Evolutionary conservation across 1,284 basidiomycete species (phyloP), one percentile per base, ranked within the genome.

Genomic region (Butyriboletus regius): DNA sequence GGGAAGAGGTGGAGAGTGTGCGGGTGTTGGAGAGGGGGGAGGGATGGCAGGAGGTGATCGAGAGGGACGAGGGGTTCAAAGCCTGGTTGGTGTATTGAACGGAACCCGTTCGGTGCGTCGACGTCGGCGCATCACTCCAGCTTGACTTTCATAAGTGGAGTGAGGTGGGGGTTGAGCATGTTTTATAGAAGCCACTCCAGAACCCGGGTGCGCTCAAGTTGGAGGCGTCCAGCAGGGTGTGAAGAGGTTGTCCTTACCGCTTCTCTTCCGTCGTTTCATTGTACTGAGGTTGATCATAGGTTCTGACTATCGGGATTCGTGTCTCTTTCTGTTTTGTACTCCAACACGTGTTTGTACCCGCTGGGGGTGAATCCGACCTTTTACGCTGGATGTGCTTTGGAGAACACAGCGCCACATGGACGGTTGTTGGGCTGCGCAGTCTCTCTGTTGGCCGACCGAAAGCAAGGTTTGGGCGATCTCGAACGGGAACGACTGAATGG

Each of bases 1-100:
- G 40, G 24, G 53, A 48, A 0, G 56, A 65, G 50, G 50, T 66
- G 9, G 66, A 68, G 37, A 55, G 65, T 14, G 57, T 67, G 37
- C 35, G 38, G 45, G 45, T 46, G 17, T 31, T 62, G 35, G 49
- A 53, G 37, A 53, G 40, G 24, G 51, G 43, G 1, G 47, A 44
- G 2, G 48, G 39, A 1, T 66, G 63, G 64, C 40, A 39, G 3
- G 46, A 45, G 28, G 66, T 41, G 32, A 49, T 65, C 24, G 43
- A 49, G 18, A 38, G 13, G 29, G 39, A 51, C 14, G 57, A 14
- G 0, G 52, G 1, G 34, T 53, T 60, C 7, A 43, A 35, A 5
- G 48, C 40, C 1, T 68, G 64, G 66, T 43, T 64, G 37, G 49
- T 46, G 17, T 61, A 57, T 7, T 66, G 53, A 60, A 13, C 24